phyloP scores from a whole-genome alignment of 306 rosid genomes.

The Begonia loranthoides region DNA sequence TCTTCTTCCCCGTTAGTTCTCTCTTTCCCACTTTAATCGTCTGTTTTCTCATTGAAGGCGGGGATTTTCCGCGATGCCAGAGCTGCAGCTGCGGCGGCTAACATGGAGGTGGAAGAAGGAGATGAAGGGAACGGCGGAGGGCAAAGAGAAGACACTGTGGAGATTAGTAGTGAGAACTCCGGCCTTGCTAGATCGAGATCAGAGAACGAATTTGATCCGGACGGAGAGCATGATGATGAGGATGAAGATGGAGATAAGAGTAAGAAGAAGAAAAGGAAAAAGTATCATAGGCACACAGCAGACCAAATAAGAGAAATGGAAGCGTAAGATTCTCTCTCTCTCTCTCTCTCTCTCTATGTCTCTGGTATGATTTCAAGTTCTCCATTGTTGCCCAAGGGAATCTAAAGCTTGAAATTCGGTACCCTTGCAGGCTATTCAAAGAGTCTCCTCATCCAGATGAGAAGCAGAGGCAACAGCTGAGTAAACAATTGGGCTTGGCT shows the following conservation, averaged over 20 bases:
- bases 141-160: slow-evolving; percentile 40
- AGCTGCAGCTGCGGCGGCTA: slow-evolving; percentile 17
- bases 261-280: slow-evolving; percentile 73
- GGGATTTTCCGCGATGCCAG: slow-evolving; percentile 72
- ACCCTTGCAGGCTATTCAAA: slow-evolving; percentile 69
- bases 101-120: no score
- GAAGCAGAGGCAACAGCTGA: slow-evolving; percentile 89
- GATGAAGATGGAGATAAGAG: slow-evolving; percentile 27
- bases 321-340: slow-evolving; percentile 29
- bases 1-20: not conserved
- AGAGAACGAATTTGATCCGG: slow-evolving; percentile 61
- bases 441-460: slow-evolving; percentile 98
- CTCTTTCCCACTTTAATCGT: not conserved
- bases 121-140: slow-evolving; percentile 83
- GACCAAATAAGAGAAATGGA: slow-evolving; percentile 96
- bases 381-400: no score
- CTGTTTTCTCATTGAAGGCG: slow-evolving; percentile 26
- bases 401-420: not conserved
- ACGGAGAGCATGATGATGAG: slow-evolving; percentile 42
- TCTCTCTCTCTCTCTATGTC: not conserved
- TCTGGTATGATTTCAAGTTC: no score
- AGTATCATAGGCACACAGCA: slow-evolving; percentile 84
- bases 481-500: slow-evolving; percentile 88
- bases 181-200: slow-evolving; percentile 79
- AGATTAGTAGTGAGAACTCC: slow-evolving; percentile 77